Conservation (phyloP, 2,329 filamentous ascomycete species). For the Colletotrichum gloeosporioides region DNA sequence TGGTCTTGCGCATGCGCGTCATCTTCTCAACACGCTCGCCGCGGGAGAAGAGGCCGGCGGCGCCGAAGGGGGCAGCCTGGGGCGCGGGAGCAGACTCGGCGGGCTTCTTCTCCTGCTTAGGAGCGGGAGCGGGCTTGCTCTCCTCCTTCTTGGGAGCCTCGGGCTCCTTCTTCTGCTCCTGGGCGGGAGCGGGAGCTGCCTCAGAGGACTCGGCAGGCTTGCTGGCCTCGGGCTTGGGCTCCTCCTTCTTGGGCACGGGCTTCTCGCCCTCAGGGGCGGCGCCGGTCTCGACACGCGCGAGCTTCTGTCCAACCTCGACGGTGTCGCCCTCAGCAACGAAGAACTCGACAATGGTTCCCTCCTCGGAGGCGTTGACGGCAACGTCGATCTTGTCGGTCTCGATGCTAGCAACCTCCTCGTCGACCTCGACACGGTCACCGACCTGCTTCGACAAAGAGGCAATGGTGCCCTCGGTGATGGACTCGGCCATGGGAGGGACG, state of each 20-base stretch:
- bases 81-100: background rate
- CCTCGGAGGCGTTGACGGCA: slow-evolving; percentile 31
- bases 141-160: slow-evolving; percentile 19
- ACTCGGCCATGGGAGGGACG: slow-evolving; percentile 37
- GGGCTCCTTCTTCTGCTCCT: slow-evolving; percentile 16
- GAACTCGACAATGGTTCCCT: slow-evolving; percentile 30
- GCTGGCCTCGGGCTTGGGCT: slow-evolving; percentile 21
- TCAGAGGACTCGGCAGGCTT: slow-evolving; percentile 3
- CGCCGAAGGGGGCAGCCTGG: background rate
- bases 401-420: slow-evolving; percentile 37
- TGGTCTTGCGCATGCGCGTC: slow-evolving; percentile 77
- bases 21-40: slow-evolving; percentile 37
- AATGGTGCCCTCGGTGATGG: slow-evolving; percentile 35
- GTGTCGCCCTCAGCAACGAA: slow-evolving; percentile 36
- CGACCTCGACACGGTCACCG: slow-evolving; percentile 32
- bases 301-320: slow-evolving; percentile 35
- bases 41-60: slow-evolving; percentile 10
- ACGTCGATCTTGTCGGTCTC: slow-evolving; percentile 39
- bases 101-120: background rate
- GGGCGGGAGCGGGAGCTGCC: slow-evolving; percentile 1
- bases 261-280: slow-evolving; percentile 10
- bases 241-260: slow-evolving; percentile 19
- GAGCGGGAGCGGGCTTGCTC: slow-evolving; percentile 1
- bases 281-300: slow-evolving; percentile 33
- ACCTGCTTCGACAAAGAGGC: slow-evolving; percentile 31